Conservation (phyloP, 1,284 basidiomycete species). For the Moesziomyces sp. region DNA sequence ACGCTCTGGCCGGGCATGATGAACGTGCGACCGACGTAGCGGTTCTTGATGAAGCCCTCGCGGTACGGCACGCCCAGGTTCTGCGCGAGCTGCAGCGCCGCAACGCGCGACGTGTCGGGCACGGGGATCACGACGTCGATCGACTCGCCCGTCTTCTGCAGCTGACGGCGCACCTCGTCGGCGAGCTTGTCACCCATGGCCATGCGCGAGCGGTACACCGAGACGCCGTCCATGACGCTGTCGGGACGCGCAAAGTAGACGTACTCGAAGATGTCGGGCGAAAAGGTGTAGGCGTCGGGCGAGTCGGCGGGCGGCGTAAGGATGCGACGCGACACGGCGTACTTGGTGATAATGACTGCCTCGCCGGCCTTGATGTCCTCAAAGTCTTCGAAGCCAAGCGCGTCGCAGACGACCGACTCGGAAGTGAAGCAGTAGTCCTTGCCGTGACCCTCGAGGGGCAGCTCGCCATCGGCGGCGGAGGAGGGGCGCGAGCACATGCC, state of each 20-base stretch:
- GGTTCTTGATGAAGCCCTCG: constrained; percentile 99
- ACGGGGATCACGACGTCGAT: constrained; percentile 91
- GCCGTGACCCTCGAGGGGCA: constrained; percentile 49
- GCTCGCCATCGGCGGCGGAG: constrained; percentile 16
- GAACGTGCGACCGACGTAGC: constrained; percentile 97
- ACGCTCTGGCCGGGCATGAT: constrained; percentile 94
- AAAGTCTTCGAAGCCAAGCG: constrained; percentile 89
- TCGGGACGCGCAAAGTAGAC: constrained; percentile 99
- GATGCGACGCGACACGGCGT: constrained; percentile 58
- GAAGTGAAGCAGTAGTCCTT: constrained; percentile 90
- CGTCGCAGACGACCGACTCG: constrained; percentile 96
- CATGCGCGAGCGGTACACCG: constrained; percentile 97
- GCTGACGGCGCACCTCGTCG: constrained; percentile 81
- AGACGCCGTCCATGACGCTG: constrained; percentile 95
- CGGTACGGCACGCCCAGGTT: constrained; percentile 89
- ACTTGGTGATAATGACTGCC: constrained; percentile 87
- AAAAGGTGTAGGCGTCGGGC: constrained; percentile 49
- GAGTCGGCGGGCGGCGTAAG: constrained; percentile 50
- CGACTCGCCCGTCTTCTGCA: constrained; percentile 73
- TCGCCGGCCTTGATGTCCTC: constrained; percentile 93
- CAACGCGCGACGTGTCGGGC: constrained; percentile 95
- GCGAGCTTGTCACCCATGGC: constrained; percentile 98
- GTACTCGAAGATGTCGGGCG: constrained; percentile 98
- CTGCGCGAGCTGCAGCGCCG: constrained; percentile 94
- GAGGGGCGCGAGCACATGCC: constrained; percentile 62